Evolutionary conservation across 495 filamentous ascomycete species (phyloP).

Genomic region (Halenospora varia): DNA sequence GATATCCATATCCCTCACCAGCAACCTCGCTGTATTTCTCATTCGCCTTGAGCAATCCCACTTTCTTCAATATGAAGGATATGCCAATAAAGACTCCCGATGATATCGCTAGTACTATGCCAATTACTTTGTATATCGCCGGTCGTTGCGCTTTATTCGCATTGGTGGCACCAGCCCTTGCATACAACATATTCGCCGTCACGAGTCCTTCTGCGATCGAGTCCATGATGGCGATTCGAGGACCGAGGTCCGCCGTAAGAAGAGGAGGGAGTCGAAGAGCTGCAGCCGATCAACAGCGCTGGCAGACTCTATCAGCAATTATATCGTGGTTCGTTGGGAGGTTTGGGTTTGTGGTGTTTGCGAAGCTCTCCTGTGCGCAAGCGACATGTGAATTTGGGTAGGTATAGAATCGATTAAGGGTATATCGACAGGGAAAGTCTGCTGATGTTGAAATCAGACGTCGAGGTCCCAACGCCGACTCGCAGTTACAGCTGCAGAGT

Average conservation of each 20-base stretch:
- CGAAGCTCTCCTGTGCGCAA: background rate
- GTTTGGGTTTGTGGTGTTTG: background rate
- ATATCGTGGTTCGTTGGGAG: background rate
- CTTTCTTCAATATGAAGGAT: slow-evolving; percentile 95
- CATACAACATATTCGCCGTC: slow-evolving; percentile 43
- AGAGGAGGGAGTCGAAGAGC: slow-evolving; percentile 2
- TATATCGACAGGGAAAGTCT: slow-evolving; percentile 10
- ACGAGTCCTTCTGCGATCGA: slow-evolving; percentile 34
- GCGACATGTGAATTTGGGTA: slow-evolving; percentile 12
- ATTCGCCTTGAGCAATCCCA: slow-evolving; percentile 85
- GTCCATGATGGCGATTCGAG: slow-evolving; percentile 40
- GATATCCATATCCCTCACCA: slow-evolving; percentile 95
- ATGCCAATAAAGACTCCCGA: slow-evolving; percentile 93
- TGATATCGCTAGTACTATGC: slow-evolving; percentile 78
- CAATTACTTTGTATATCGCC: slow-evolving; percentile 73
- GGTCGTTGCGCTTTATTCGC: too few species aligned
- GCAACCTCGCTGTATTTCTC: slow-evolving; percentile 90
- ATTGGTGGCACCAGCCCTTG: slow-evolving; percentile 35
- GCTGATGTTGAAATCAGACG: slow-evolving; percentile 14
- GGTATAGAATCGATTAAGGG: background rate
- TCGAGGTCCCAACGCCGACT: background rate
- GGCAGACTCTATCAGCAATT: background rate
- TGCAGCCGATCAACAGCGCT: slow-evolving; percentile 9
- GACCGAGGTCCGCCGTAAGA: slow-evolving; percentile 7
- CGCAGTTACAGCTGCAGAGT: background rate